phyloP scores from a whole-genome alignment of 108 stramenopile species.

The Bacterosira constricta region DNA sequence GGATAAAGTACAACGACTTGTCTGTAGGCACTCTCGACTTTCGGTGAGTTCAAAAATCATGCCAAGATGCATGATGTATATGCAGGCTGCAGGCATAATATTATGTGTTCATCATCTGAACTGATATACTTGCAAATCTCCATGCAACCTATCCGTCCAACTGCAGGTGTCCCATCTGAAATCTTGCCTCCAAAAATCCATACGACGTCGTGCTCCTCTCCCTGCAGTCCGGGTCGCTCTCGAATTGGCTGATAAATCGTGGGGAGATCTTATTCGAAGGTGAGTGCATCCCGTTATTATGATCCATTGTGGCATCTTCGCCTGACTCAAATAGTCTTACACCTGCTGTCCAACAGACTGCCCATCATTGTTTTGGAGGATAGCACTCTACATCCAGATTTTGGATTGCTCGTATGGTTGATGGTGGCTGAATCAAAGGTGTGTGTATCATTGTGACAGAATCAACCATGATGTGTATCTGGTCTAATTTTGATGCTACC shows the following conservation, averaged over 20 bases:
- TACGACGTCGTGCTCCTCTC: slow-evolving; percentile 76
- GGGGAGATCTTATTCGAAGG: slow-evolving; percentile 68
- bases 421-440: slow-evolving; percentile 91
- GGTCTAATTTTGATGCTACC: not conserved
- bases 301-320: not conserved
- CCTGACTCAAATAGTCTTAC: not conserved
- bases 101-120: not conserved
- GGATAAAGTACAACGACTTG: slow-evolving; percentile 23
- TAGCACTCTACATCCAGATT: slow-evolving; percentile 84
- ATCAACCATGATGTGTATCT: too few relatives aligned
- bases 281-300: not conserved
- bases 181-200: slow-evolving; percentile 87
- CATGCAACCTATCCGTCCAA: not conserved
- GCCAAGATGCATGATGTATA: too few relatives aligned
- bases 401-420: slow-evolving; percentile 86
- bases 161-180: slow-evolving; percentile 67
- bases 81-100: not conserved
- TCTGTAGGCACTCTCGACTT: slow-evolving; percentile 63
- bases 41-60: slow-evolving; percentile 44
- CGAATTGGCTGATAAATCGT: slow-evolving; percentile 73
- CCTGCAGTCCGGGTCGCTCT: slow-evolving; percentile 85
- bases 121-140: not conserved
- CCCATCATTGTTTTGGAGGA: slow-evolving; percentile 92
- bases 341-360: slow-evolving; percentile 45
- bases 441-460: too few relatives aligned